Percentiles rank a stretch among this genome's conserved stretches.
Conservation (phyloP, 495 filamentous ascomycete species). For the Aspergillus haitiensis region DNA sequence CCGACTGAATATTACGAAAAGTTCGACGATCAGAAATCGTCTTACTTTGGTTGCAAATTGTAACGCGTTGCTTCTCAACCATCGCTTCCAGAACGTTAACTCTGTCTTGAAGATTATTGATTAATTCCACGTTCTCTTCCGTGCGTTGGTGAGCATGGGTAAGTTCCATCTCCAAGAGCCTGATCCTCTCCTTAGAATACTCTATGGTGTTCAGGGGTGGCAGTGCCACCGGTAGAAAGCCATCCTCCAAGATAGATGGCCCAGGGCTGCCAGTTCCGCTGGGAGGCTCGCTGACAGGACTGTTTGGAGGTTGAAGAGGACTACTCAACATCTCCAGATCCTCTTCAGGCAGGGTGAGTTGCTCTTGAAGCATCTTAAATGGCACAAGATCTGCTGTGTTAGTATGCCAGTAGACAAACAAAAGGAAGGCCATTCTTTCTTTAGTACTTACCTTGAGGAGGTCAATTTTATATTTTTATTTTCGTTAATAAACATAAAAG, state of each 20-base stretch:
- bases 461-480: too few species aligned
- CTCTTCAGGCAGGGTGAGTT: background rate
- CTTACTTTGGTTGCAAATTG: slow-evolving; percentile 32
- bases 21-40: slow-evolving; percentile 27
- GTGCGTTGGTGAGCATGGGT: slow-evolving; percentile 9
- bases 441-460: too few species aligned
- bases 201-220: background rate
- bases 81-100: slow-evolving; percentile 26
- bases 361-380: background rate
- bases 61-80: slow-evolving; percentile 25
- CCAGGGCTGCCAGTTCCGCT: slow-evolving; percentile 5
- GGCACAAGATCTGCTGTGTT: too few species aligned
- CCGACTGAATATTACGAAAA: slow-evolving; percentile 17
- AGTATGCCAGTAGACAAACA: too few species aligned
- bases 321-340: background rate
- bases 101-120: slow-evolving; percentile 16
- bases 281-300: background rate
- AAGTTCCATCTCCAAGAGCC: slow-evolving; percentile 9
- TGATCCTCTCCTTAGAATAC: background rate
- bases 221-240: background rate
- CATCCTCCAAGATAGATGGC: background rate
- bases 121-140: slow-evolving; percentile 11
- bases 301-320: background rate
- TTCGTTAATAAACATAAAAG: background rate
- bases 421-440: too few species aligned